phyloP scores from a whole-genome alignment of 805 yeast genomes.

The Sugiyamaella smithiae region DNA sequence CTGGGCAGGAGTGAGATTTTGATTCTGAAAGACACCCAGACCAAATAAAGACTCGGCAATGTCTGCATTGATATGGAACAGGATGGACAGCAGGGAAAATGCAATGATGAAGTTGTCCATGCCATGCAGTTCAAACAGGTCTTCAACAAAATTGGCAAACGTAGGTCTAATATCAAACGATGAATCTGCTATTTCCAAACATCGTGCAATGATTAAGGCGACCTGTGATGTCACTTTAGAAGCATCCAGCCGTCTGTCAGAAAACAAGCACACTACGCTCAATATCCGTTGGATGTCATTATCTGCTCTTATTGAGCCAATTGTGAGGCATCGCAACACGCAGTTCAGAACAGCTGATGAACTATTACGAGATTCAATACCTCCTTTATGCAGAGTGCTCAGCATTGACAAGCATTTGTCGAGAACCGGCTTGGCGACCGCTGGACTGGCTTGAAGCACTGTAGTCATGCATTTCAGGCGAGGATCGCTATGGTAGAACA shows the following conservation, averaged over 20 bases:
- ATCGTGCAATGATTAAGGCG: background rate
- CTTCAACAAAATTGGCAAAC: background rate
- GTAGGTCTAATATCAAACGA: background rate
- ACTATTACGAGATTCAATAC: background rate
- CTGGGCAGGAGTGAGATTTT: constrained; percentile 16
- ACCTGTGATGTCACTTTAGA: constrained; percentile 7
- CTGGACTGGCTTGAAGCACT: background rate
- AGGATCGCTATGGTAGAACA: background rate
- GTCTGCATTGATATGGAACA: constrained; percentile 29
- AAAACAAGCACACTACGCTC: background rate
- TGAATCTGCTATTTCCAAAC: background rate
- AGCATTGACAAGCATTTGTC: background rate
- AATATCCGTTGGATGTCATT: background rate
- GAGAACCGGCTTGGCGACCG: background rate
- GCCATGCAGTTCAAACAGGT: background rate
- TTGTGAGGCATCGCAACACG: background rate
- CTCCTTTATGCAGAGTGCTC: background rate
- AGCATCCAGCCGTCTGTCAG: constrained; percentile 6
- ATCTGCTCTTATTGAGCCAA: background rate
- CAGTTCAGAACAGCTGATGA: background rate
- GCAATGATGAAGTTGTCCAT: constrained; percentile 16
- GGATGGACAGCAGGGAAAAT: constrained; percentile 28
- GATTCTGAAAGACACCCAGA: constrained; percentile 20
- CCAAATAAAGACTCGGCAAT: constrained; percentile 28
- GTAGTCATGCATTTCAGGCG: background rate